Evolutionary conservation across 1,139 yeast genomes (phyloP).

Genomic region (Groenewaldozyma auringiensis): DNA sequence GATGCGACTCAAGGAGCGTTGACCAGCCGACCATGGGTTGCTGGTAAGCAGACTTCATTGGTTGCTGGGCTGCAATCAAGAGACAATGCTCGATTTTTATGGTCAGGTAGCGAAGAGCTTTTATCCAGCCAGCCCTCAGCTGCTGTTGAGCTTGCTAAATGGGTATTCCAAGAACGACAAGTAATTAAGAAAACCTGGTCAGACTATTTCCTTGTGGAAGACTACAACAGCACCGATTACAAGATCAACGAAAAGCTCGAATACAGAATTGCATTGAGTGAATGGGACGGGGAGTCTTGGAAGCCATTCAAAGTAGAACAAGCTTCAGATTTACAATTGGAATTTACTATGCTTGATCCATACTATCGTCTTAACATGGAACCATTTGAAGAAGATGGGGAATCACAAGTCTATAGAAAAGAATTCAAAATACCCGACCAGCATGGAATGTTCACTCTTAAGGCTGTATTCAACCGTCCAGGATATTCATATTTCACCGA

Average conservation of each 20-base stretch:
- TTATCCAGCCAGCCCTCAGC: slow-evolving; percentile 29
- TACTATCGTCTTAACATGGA: slow-evolving; percentile 63
- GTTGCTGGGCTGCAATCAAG: slow-evolving; percentile 79
- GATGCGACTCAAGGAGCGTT: slow-evolving; percentile 22
- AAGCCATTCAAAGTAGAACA: slow-evolving; percentile 42
- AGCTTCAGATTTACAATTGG: slow-evolving; percentile 64
- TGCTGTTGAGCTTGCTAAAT: slow-evolving; percentile 38
- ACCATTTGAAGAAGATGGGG: slow-evolving; percentile 23
- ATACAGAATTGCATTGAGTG: slow-evolving; percentile 52
- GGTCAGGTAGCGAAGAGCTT: slow-evolving; percentile 67
- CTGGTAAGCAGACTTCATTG: slow-evolving; percentile 72
- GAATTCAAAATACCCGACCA: slow-evolving; percentile 83
- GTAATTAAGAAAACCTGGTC: slow-evolving; percentile 53
- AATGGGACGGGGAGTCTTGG: slow-evolving; percentile 61
- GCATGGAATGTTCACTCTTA: slow-evolving; percentile 92
- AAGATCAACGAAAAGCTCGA: slow-evolving; percentile 51
- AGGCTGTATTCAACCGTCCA: slow-evolving; percentile 69
- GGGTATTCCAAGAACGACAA: slow-evolving; percentile 70
- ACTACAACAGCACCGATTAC: slow-evolving; percentile 18
- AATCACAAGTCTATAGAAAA: slow-evolving; percentile 39
- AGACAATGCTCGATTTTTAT: slow-evolving; percentile 62
- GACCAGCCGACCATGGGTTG: slow-evolving; percentile 52
- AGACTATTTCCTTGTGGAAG: slow-evolving; percentile 31
- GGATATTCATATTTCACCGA: slow-evolving; percentile 67
- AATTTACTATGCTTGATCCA: slow-evolving; percentile 89